These are phyloP conservation scores for Heteromeles arbutifolia DNA, from an alignment of 306 rosid genomes.

Conservation along the genomic window DNA sequence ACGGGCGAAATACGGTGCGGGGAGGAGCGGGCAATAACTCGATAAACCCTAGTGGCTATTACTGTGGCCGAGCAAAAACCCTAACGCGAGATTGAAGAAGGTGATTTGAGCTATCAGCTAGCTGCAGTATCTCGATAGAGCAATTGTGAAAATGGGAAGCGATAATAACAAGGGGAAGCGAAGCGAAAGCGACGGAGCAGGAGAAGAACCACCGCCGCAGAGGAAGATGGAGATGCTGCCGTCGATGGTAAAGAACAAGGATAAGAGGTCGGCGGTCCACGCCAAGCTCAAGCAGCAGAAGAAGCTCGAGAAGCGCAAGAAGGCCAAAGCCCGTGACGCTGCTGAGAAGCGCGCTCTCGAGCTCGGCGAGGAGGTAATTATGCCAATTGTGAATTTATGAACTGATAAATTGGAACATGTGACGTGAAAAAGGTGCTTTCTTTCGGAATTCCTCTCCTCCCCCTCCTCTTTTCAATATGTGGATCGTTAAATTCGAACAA, in stretches of 20 bases:
- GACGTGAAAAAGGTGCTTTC: constrained; percentile 73
- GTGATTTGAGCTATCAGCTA: not conserved
- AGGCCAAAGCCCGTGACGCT: constrained; percentile 64
- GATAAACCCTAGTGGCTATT: not conserved
- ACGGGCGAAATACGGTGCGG: too few species aligned
- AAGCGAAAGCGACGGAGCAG: constrained; percentile 22
- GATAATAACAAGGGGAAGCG: constrained; percentile 38
- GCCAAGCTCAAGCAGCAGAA: constrained; percentile 70
- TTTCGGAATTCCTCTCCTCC: not conserved
- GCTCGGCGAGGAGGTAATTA: constrained; percentile 82
- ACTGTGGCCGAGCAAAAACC: not conserved
- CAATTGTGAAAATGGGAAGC: constrained; percentile 29
- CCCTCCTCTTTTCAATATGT: not conserved
- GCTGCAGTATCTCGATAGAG: not conserved
- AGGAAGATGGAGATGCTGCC: constrained; percentile 48
- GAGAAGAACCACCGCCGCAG: not conserved
- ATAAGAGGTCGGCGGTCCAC: constrained; percentile 67
- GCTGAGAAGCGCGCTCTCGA: constrained; percentile 74
- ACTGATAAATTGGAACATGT: constrained; percentile 32
- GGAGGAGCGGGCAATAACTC: too few species aligned
- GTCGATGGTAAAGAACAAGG: constrained; percentile 92
- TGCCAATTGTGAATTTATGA: not conserved
- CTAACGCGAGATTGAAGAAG: not conserved
- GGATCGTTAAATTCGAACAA: not conserved
- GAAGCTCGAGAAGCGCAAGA: constrained; percentile 78